Base-by-base conservation (phyloP, 345 rosid genomes). In the Corchorus capsularis region DNA sequence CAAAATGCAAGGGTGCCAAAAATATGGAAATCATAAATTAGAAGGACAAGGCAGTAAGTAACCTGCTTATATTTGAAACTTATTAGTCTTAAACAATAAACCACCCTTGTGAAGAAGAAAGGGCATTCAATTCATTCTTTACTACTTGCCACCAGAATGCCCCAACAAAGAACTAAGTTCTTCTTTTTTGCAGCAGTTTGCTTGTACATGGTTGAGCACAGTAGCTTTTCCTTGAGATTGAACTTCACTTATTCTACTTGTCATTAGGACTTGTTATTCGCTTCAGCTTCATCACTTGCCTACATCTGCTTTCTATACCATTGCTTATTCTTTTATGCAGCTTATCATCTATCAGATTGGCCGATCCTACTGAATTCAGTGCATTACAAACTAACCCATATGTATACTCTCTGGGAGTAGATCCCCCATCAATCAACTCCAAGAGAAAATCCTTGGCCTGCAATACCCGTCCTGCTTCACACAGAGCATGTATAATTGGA, bases 391-490 rank as follows among this genome's bases (percentile, higher is more conserved):
- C 92, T 73, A 91, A 74, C 79, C 84, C 93, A 80, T 85, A 93
- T 1, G 97, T 93, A 74, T 89, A 89, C 82, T 90, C 99, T 75
- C 98, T 85, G 1, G 96, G 99, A 75, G 87, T 75, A 0, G 90
- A 89, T 35, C 98, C 97, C 2, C 85, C 85, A 63, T 86, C 89
- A 69, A 90, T 89, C 84, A 90, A 85, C 78, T 94, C 98, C 49
- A 79, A 84, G 32, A 93, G 88, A 80, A 91, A 84, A 85, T 83
- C 79, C 67, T 82, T 70, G 59, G 96, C 98, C 80, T 91, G 93
- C 27, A 64, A 50, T 1, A 75, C 80, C 72, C 89, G 87, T 73
- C 89, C 93, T 2, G 81, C 85, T 82, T 93, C 98, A 73, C 95
- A 89, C 47, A 93, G 82, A 59, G 91, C 87, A 75, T 93, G 98